These are phyloP conservation scores for Chytridiales sp. DNA, from an alignment of 371 early-diverging fungal species.

Conservation along the genomic window DNA sequence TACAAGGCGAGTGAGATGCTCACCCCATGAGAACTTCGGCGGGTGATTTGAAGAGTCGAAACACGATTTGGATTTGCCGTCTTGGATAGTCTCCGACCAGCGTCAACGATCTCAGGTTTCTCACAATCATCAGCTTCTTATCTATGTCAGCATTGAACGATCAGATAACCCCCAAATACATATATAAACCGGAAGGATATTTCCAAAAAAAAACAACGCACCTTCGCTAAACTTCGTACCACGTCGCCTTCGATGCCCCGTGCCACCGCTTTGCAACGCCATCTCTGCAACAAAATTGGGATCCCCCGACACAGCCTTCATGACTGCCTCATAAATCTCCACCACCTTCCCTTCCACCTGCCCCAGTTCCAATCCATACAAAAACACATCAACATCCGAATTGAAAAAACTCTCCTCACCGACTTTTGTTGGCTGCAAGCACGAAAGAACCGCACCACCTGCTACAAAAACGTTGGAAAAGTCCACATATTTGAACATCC, in stretches of 20 bases:
- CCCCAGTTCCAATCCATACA: slow-evolving; percentile 10
- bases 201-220: no score
- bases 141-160: background rate
- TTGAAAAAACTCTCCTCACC: slow-evolving; percentile 1
- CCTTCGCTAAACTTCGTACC: no score
- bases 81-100: slow-evolving; percentile 27
- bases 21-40: slow-evolving; percentile 29
- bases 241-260: no score
- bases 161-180: background rate
- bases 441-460: slow-evolving; percentile 15
- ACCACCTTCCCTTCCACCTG: slow-evolving; percentile 11
- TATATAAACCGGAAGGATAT: no score
- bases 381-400: slow-evolving; percentile 22
- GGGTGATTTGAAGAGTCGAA: slow-evolving; percentile 28
- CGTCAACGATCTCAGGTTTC: slow-evolving; percentile 16
- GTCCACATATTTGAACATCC: slow-evolving; percentile 11
- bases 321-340: slow-evolving; percentile 8
- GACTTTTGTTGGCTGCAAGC: slow-evolving; percentile 1
- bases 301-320: slow-evolving; percentile 6
- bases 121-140: slow-evolving; percentile 1
- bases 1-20: background rate
- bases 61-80: slow-evolving; percentile 26
- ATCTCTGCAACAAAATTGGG: background rate
- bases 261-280: no score
- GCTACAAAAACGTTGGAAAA: slow-evolving; percentile 20